These are phyloP conservation scores for sunflower (Helianthus annuus) DNA, from an alignment of 129 eudicot genomes.

Conservation along the genomic window HanXRQr2.0-SUNRISE NC_035446.2:1900031-1900530, in stretches of 20 bases:
- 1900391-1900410: too few relatives aligned
- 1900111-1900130: slow-evolving; percentile 49
- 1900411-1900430: too few relatives aligned
- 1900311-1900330: slow-evolving; percentile 15
- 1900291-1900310: slow-evolving; percentile 16
- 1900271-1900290: slow-evolving; percentile 8
- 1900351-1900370: not conserved
- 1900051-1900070: slow-evolving; percentile 90
- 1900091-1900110: slow-evolving; percentile 41
- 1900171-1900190: slow-evolving; percentile 65
- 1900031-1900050: slow-evolving; percentile 50
- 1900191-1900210: slow-evolving; percentile 57
- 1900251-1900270: slow-evolving; percentile 50
- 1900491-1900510: too few relatives aligned
- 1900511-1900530: too few relatives aligned
- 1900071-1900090: slow-evolving; percentile 66
- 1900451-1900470: too few relatives aligned
- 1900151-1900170: slow-evolving; percentile 75
- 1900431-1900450: too few relatives aligned
- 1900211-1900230: slow-evolving; percentile 86
- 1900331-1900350: not conserved
- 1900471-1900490: too few relatives aligned
- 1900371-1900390: too few relatives aligned
- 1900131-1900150: slow-evolving; percentile 65
- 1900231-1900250: slow-evolving; percentile 64